These are phyloP conservation scores for Aquilaria malaccensis DNA, from an alignment of 345 rosid genomes.

Conservation along the genomic window DNA sequence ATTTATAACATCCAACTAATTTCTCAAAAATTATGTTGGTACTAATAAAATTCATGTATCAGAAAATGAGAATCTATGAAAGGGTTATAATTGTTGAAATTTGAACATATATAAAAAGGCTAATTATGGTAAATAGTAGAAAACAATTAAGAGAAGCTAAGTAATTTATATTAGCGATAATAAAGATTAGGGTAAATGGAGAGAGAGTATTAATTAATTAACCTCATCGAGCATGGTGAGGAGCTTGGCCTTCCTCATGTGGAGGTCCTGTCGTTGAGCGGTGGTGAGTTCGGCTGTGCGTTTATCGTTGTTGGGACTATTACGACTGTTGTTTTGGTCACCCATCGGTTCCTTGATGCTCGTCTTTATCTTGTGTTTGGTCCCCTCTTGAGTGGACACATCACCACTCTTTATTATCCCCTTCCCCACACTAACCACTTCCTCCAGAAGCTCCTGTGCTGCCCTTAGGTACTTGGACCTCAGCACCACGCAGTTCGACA, in stretches of 20 bases:
- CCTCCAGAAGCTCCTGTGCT: conserved; percentile 68
- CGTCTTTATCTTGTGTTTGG: conserved; percentile 18
- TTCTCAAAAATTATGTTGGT: too few relatives aligned
- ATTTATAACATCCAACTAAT: too few relatives aligned
- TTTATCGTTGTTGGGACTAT: conserved; percentile 6
- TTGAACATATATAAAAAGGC: too few relatives aligned
- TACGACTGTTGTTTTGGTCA: conserved; percentile 9
- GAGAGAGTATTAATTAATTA: not conserved
- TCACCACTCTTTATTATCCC: conserved; percentile 17
- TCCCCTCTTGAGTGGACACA: conserved; percentile 3
- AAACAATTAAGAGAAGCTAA: not conserved
- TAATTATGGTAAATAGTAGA: too few relatives aligned
- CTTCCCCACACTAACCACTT: conserved; percentile 45
- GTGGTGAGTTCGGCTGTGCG: conserved; percentile 30
- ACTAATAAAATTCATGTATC: too few relatives aligned
- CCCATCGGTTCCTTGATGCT: conserved; percentile 14
- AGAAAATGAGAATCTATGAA: too few relatives aligned
- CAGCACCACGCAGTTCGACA: conserved; percentile 30
- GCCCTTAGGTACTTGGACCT: conserved; percentile 63
- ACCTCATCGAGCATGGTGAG: conserved; percentile 70
- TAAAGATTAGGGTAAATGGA: conserved; percentile 1
- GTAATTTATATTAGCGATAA: not conserved
- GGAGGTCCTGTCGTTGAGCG: conserved; percentile 55
- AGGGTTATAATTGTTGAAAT: too few relatives aligned
- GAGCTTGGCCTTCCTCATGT: conserved; percentile 58